Conservation (phyloP, 805 yeast species). For the Metschnikowia kofuensis region DNA sequence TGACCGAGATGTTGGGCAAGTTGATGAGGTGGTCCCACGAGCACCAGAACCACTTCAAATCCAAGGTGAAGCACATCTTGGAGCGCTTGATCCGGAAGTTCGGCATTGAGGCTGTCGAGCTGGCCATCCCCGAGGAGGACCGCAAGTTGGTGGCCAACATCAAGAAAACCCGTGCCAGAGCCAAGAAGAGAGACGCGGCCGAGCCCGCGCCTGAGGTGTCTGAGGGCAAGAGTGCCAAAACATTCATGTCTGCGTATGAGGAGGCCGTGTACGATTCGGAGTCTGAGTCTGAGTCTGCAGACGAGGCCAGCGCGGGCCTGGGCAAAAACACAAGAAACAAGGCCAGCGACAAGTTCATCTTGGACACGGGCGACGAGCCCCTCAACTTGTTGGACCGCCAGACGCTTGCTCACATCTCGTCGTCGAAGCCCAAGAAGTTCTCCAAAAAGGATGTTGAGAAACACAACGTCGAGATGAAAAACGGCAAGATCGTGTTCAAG, state of each 20-base stretch:
- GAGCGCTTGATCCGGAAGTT: slow-evolving; percentile 89
- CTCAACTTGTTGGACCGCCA: slow-evolving; percentile 84
- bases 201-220: slow-evolving; percentile 22
- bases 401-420: slow-evolving; percentile 83
- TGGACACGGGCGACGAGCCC: slow-evolving; percentile 75
- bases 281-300: slow-evolving; percentile 55
- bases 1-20: slow-evolving; percentile 63
- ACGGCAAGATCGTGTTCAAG: slow-evolving; percentile 68
- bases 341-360: slow-evolving; percentile 59
- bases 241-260: slow-evolving; percentile 84
- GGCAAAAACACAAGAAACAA: slow-evolving; percentile 15
- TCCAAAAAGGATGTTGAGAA: slow-evolving; percentile 44
- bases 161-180: slow-evolving; percentile 80
- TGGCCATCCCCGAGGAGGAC: slow-evolving; percentile 87
- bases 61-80: slow-evolving; percentile 87
- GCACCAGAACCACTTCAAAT: slow-evolving; percentile 91
- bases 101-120: slow-evolving; percentile 83
- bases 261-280: slow-evolving; percentile 76
- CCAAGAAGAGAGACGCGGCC: slow-evolving; percentile 63
- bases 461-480: slow-evolving; percentile 36
- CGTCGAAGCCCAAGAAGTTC: slow-evolving; percentile 72
- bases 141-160: slow-evolving; percentile 79
- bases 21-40: slow-evolving; percentile 92
- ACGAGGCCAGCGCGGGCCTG: slow-evolving; percentile 33
- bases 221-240: slow-evolving; percentile 32